Conservation (phyloP, 768 basidiomycete species). For the Auricularia sp. region DNA sequence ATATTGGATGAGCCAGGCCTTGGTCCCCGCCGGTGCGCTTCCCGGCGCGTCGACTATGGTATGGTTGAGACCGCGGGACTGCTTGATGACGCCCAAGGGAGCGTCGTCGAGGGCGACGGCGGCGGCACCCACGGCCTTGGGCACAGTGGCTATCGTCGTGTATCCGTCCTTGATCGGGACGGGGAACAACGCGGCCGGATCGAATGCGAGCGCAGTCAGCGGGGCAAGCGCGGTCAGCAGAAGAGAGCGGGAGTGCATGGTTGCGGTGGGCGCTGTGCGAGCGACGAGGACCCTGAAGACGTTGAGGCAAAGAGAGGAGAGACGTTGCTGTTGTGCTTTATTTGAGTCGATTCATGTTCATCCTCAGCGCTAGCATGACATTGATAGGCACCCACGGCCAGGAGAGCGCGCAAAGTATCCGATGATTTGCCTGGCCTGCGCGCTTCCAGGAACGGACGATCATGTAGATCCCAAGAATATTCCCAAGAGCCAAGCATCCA, state of each 20-base stretch:
- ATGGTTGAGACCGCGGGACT: constrained; percentile 28
- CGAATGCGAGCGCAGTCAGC: constrained; percentile 5
- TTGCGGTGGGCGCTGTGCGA: neutral
- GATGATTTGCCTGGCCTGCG: too few relatives aligned
- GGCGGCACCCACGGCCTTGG: constrained; percentile 5
- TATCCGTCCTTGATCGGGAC: constrained; percentile 26
- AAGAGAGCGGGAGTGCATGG: neutral
- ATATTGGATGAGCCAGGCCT: constrained; percentile 41
- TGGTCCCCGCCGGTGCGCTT: constrained; percentile 24
- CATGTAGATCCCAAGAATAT: too few relatives aligned
- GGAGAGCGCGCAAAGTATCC: too few relatives aligned
- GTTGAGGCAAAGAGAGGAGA: neutral
- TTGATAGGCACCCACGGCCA: too few relatives aligned
- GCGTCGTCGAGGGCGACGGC: constrained; percentile 32
- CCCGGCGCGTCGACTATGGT: constrained; percentile 36
- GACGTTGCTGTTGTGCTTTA: neutral
- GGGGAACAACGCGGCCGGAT: constrained; percentile 32
- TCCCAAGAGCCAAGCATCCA: too few relatives aligned
- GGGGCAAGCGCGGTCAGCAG: neutral
- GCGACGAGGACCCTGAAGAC: neutral
- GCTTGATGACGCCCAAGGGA: constrained; percentile 33
- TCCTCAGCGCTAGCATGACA: too few relatives aligned
- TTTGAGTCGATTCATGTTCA: too few relatives aligned
- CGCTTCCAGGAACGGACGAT: too few relatives aligned
- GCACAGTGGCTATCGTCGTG: constrained; percentile 33